phyloP scores from a whole-genome alignment of 805 yeast species.

The Jamesozyma gamospora region DNA sequence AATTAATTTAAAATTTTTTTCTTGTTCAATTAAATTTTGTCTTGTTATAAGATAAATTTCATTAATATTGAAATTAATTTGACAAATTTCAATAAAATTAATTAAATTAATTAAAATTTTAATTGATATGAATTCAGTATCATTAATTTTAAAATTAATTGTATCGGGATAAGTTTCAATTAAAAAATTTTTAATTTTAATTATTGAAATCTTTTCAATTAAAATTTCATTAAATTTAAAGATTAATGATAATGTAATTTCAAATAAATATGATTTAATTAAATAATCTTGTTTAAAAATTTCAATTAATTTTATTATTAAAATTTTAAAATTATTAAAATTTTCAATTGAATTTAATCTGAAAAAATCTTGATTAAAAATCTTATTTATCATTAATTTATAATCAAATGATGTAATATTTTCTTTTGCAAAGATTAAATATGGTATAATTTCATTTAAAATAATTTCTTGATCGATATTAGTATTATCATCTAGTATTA shows the following conservation, averaged over 20 bases:
- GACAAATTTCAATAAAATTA: conserved; percentile 8
- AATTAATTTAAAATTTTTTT: too few species aligned
- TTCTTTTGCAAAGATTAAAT: conserved; percentile 4
- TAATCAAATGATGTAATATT: conserved; percentile 4
- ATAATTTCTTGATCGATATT: conserved; percentile 1
- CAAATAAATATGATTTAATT: not conserved
- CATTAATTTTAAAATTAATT: not conserved
- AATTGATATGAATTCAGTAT: conserved; percentile 4
- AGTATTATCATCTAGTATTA: conserved; percentile 6
- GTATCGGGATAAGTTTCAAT: not conserved
- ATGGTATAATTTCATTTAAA: conserved; percentile 19
- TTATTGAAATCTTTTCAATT: conserved; percentile 1
- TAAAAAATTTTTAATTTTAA: conserved; percentile 9
- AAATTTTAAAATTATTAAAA: conserved; percentile 11
- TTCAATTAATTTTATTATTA: conserved; percentile 3
- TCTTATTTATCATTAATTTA: conserved; percentile 9
- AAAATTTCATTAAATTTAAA: conserved; percentile 10
- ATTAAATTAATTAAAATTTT: conserved; percentile 9
- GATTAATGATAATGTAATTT: too few species aligned
- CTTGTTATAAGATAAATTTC: conserved; percentile 15
- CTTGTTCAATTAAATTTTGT: conserved; percentile 17
- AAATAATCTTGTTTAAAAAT: not conserved
- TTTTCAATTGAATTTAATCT: conserved; percentile 9
- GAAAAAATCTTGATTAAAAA: conserved; percentile 12
- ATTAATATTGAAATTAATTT: conserved; percentile 11